These are phyloP conservation scores for Mikania micrantha DNA, from an alignment of 129 eudicot genomes.

Conservation along the genomic window DNA sequence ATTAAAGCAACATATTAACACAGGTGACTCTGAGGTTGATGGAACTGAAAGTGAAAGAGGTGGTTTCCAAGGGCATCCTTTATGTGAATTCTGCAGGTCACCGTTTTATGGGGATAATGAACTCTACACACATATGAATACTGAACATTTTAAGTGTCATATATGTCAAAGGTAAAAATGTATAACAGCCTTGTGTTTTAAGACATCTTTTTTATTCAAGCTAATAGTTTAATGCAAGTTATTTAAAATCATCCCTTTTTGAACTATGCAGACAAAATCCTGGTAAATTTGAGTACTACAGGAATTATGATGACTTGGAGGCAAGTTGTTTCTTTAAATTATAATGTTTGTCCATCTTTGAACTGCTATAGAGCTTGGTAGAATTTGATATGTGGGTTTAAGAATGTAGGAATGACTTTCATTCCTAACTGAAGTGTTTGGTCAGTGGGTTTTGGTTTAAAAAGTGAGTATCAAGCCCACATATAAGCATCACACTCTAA, in stretches of 20 bases:
- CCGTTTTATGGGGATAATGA: constrained; percentile 96
- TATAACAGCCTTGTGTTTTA: constrained; percentile 7
- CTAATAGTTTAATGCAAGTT: not conserved
- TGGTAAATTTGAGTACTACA: constrained; percentile 87
- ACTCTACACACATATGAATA: constrained; percentile 81
- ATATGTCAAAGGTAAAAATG: constrained; percentile 90
- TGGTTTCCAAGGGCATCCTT: constrained; percentile 90
- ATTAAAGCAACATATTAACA: constrained; percentile 69
- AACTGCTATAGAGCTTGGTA: not conserved
- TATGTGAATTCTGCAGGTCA: constrained; percentile 80
- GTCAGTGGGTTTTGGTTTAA: not conserved
- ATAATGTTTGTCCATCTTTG: not conserved
- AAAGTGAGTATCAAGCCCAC: not conserved
- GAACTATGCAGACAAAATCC: constrained; percentile 72
- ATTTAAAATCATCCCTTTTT: not conserved
- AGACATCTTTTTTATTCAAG: not conserved
- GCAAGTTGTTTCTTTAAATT: constrained; percentile 27
- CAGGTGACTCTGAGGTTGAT: constrained; percentile 98
- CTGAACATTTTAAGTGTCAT: constrained; percentile 89
- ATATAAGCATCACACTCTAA: not conserved
- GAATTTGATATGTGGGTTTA: not conserved
- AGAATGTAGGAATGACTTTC: not conserved
- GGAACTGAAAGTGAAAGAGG: constrained; percentile 98
- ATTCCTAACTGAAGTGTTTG: not conserved
- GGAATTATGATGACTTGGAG: constrained; percentile 95